Percentiles rank a stretch among this genome's conserved stretches.
These are phyloP conservation scores for Fonsecaea pedrosoi DNA, from an alignment of 2,329 filamentous ascomycete species.

Conservation along the genomic window DNA sequence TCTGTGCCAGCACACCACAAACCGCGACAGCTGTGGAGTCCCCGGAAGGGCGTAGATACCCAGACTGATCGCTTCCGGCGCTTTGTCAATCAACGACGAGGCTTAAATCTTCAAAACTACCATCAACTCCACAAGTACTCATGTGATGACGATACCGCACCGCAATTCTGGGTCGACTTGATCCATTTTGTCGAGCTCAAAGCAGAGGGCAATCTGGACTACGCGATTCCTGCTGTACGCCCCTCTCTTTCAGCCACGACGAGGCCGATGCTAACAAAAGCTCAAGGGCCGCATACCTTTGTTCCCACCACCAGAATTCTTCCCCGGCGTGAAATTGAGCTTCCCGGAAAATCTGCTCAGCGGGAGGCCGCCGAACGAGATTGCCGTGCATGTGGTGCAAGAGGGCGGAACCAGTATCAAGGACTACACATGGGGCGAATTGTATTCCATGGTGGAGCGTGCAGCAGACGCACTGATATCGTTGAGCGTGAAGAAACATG, in stretches of 20 bases:
- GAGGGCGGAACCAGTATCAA: constrained; percentile 42
- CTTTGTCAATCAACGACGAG: too few species aligned
- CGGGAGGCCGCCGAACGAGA: constrained; percentile 55
- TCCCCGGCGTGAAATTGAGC: constrained; percentile 68
- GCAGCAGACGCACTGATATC: constrained; percentile 70
- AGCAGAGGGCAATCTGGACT: not conserved
- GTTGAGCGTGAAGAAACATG: constrained; percentile 70
- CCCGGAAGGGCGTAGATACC: too few species aligned
- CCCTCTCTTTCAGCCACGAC: too few species aligned
- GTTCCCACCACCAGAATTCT: constrained; percentile 45
- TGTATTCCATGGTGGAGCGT: constrained; percentile 64
- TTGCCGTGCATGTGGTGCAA: constrained; percentile 71
- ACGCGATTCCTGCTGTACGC: too few species aligned
- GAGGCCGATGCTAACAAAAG: too few species aligned
- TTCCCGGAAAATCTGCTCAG: constrained; percentile 43
- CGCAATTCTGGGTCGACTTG: constrained; percentile 16
- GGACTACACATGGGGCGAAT: constrained; percentile 69
- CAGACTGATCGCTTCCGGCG: too few species aligned
- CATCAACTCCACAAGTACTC: too few species aligned
- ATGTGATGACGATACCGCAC: not conserved
- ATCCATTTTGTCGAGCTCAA: constrained; percentile 8
- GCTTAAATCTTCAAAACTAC: too few species aligned
- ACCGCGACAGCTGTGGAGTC: too few species aligned
- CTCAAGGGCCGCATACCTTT: not conserved
- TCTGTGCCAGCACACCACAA: too few species aligned